Base-by-base conservation (phyloP, 1,284 basidiomycete species). In the Trichosporon coremiiforme region DNA sequence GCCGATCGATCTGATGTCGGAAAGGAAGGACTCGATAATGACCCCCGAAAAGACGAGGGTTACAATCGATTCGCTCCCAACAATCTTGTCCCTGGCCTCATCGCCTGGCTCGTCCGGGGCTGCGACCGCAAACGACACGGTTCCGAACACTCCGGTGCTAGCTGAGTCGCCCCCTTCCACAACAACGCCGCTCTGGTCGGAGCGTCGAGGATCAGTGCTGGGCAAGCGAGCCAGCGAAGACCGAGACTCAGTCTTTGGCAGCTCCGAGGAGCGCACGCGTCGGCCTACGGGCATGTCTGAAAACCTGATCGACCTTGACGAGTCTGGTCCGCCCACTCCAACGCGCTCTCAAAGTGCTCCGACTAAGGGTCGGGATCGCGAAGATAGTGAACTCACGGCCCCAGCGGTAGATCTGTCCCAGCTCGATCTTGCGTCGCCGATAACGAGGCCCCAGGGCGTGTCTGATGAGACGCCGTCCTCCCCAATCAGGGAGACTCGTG, bases 201-300 rank as follows among this genome's bases (percentile, higher is more conserved):
- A 38, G 33, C 60, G 38, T 1, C 38, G 15, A 7, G 47, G 45
- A 35, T 77, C 78, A 0, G 70, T 82, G 0, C 73, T 82, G 0
- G 80, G 80, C 31, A 82, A 82, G 69, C 73, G 80, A 12, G 75
- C 76, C 7, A 81, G 79, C 68, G 73, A 78, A 65, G 80, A 82
- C 71, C 71, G 80, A 5, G 79, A 82, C 36, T 75, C 78, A 29
- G 75, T 75, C 0, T 76, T 77, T 45, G 66, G 74, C 7, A 75
- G 76, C 7, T 76, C 76, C 0, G 65, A 68, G 36, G 78, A 77
- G 36, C 73, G 66, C 10, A 60, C 64, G 2, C 72, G 72, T 9
- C 68, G 71, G 8, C 50, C 55, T 8, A 68, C 67, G 1, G 25
- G 31, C 22, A 45, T 53, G 9, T 53, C 55, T 25, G 33, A 36